phyloP scores from a whole-genome alignment of 2,329 filamentous ascomycete genomes.

The Ophiostoma triangulosporum region DNA sequence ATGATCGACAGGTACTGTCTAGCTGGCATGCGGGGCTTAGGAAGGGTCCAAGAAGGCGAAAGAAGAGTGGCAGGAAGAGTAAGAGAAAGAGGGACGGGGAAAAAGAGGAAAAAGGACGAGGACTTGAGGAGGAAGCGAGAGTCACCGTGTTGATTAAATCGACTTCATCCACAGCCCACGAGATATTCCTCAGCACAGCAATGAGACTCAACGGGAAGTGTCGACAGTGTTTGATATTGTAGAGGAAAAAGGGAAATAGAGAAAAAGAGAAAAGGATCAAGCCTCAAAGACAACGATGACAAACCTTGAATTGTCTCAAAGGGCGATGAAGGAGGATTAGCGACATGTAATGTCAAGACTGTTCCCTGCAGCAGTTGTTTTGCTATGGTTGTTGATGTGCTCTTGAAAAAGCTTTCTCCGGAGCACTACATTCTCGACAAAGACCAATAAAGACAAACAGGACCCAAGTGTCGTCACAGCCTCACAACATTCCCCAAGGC shows the following conservation, averaged over 20 bases:
- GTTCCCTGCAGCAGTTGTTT: no score
- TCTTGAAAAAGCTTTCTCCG: no score
- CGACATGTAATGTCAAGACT: no score
- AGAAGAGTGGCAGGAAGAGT: not conserved
- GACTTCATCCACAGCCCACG: not conserved
- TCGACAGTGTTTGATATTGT: not conserved
- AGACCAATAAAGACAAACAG: no score
- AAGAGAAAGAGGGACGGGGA: not conserved
- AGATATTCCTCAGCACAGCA: not conserved
- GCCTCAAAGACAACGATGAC: not conserved
- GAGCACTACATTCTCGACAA: no score
- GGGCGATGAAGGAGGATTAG: no score
- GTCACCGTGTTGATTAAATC: not conserved
- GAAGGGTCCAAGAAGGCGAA: no score
- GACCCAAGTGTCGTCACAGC: no score
- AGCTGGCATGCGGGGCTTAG: not conserved
- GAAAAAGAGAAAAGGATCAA: not conserved
- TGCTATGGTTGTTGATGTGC: no score
- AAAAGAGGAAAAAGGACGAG: not conserved
- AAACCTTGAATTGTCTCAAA: no score
- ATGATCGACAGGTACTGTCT: not conserved
- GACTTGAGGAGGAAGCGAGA: not conserved
- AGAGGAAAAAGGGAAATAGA: not conserved
- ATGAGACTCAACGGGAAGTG: not conserved
- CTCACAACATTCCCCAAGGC: no score